Evolutionary conservation across 257 asterid species (phyloP).

Genomic region (Solanum virginianum): DNA sequence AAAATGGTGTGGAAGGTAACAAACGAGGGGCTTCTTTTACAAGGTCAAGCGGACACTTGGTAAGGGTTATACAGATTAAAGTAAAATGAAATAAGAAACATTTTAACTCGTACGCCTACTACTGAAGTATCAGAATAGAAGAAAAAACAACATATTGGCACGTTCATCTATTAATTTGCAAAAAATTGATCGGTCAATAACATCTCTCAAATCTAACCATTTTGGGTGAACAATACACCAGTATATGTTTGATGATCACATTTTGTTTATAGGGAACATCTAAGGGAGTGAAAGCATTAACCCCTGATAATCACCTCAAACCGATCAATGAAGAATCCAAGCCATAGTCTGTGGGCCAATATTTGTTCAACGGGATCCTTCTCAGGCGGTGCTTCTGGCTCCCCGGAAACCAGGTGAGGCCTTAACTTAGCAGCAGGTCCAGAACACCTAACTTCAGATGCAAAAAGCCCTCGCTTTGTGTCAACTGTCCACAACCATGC

Average conservation of each 20-base stretch:
- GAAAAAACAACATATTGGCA: neutral
- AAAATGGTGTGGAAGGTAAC: neutral
- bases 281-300: neutral
- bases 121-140: neutral
- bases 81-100: neutral
- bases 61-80: neutral
- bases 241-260: neutral
- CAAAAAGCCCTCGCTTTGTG: conserved; percentile 95
- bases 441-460: conserved; percentile 62
- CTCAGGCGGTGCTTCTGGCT: conserved; percentile 71
- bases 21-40: neutral
- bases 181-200: neutral
- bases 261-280: neutral
- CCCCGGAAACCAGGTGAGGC: conserved; percentile 98
- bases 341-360: conserved; percentile 95
- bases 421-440: conserved; percentile 96
- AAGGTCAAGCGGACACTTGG: neutral
- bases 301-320: conserved; percentile 55
- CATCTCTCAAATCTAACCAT: neutral
- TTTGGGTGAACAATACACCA: neutral
- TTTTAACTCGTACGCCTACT: neutral
- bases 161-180: neutral
- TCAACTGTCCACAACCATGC: conserved; percentile 99
- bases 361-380: conserved; percentile 88
- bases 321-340: conserved; percentile 90